phyloP scores from a whole-genome alignment of 371 early-diverging fungal species.

The Mortierella sp. region DNA sequence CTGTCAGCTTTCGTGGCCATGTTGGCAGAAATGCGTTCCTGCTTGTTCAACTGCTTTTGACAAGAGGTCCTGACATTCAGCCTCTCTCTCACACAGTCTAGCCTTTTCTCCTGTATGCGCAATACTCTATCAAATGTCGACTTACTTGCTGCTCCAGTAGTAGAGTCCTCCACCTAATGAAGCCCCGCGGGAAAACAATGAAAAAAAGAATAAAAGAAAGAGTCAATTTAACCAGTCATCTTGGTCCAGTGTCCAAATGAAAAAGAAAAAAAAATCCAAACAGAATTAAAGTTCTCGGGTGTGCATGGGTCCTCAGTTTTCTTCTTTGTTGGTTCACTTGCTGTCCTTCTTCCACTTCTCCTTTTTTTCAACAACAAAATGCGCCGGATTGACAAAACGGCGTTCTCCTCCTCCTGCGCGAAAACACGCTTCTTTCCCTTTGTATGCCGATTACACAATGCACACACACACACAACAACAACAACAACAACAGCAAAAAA shows the following conservation, averaged over 20 bases:
- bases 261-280: constrained; percentile 15
- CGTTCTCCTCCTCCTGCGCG: background rate
- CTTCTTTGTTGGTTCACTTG: background rate
- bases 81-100: background rate
- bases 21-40: background rate
- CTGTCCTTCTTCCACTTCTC: background rate
- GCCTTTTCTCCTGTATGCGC: too few relatives aligned
- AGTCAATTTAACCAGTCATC: background rate
- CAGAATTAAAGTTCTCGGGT: constrained; percentile 24
- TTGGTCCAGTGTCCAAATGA: background rate
- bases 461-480: background rate
- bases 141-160: constrained; percentile 56
- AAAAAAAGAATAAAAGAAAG: background rate
- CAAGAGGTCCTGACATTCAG: too few relatives aligned
- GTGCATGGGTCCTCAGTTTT: background rate
- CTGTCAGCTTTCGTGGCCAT: background rate
- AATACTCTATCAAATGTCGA: background rate
- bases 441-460: background rate
- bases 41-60: background rate
- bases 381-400: background rate
- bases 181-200: background rate
- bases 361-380: background rate
- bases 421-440: background rate
- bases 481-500: background rate
- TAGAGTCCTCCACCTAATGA: constrained; percentile 49